phyloP scores from a whole-genome alignment of 2,329 filamentous ascomycete species.

The Trichophyton schoenleinii region DNA sequence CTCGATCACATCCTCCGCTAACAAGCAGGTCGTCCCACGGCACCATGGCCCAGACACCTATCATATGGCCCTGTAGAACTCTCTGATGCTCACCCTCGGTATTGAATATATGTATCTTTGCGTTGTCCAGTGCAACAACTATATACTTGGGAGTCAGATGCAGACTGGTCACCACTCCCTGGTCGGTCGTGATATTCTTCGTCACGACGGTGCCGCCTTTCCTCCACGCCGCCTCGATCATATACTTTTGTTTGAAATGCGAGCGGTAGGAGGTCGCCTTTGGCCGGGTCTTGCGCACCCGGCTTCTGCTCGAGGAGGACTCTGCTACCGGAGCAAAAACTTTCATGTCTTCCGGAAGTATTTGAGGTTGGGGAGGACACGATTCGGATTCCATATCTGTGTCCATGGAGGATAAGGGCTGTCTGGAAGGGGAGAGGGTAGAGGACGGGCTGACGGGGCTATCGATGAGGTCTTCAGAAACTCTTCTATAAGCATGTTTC shows the following conservation, averaged over 20 bases:
- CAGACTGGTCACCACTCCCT: conserved; percentile 89
- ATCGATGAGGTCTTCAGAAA: conserved; percentile 36
- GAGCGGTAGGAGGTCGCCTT: conserved; percentile 79
- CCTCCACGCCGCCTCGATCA: conserved; percentile 94
- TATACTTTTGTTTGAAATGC: conserved; percentile 93
- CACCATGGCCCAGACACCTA: conserved; percentile 99
- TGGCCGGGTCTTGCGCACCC: conserved; percentile 36
- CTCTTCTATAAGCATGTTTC: conserved; percentile 72
- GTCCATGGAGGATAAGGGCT: not conserved
- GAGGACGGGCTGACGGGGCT: conserved; percentile 39
- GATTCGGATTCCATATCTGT: not conserved
- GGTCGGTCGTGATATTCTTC: conserved; percentile 86
- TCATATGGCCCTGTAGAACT: conserved; percentile 86
- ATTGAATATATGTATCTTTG: conserved; percentile 96
- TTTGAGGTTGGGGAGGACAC: not conserved
- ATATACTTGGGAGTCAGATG: conserved; percentile 94
- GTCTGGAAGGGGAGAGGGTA: not conserved
- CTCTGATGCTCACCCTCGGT: conserved; percentile 78
- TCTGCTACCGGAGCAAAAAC: not conserved
- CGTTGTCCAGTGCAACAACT: conserved; percentile 92
- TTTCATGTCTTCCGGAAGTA: not conserved
- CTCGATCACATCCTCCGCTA: conserved; percentile 89
- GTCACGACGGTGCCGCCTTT: conserved; percentile 75
- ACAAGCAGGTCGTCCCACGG: conserved; percentile 93
- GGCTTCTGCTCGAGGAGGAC: not conserved